A percentile compares a stretch with the other conserved stretches of the same genome.
phyloP scores from a whole-genome alignment of 306 rosid species.

The Hippophae tibetana region DNA sequence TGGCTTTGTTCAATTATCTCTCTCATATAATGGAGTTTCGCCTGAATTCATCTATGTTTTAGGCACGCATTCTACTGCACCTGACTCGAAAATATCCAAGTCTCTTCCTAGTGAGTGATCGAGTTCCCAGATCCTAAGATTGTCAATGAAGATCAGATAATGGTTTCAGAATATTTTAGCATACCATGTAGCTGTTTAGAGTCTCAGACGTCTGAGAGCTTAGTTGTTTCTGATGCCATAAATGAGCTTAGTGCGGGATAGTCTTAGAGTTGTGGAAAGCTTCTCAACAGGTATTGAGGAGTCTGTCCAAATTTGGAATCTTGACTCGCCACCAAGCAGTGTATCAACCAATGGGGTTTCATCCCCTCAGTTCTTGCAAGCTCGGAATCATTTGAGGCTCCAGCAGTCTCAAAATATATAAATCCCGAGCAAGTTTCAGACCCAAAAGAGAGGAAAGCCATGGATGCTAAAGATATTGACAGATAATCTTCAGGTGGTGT shows the following conservation, averaged over 20 bases:
- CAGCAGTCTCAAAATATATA: constrained; percentile 26
- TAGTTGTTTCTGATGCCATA: constrained; percentile 38
- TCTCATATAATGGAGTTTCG: constrained; percentile 50
- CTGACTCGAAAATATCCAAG: constrained; percentile 36
- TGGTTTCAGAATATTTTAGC: constrained; percentile 83
- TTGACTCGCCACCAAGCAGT: constrained; percentile 58
- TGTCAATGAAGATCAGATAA: constrained; percentile 65
- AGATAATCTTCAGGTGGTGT: constrained; percentile 37
- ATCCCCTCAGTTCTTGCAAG: constrained; percentile 39
- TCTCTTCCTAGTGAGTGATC: constrained; percentile 42
- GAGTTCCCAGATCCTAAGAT: constrained; percentile 83
- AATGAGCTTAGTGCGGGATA: constrained; percentile 31
- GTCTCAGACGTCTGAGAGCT: constrained; percentile 52
- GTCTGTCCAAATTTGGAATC: constrained; percentile 37
- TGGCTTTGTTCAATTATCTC: constrained; percentile 70
- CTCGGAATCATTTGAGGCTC: constrained; percentile 43
- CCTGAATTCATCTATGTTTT: constrained; percentile 61
- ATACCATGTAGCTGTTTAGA: constrained; percentile 51
- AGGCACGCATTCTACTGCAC: constrained; percentile 20
- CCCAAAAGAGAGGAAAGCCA: constrained; percentile 25
- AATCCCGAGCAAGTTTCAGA: constrained; percentile 31
- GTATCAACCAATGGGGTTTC: constrained; percentile 49
- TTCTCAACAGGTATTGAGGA: constrained; percentile 38
- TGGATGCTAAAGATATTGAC: constrained; percentile 45
- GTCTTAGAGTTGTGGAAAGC: constrained; percentile 41